Evolutionary conservation across 169 alveolate species (phyloP), one percentile per base, ranked within the genome.

Genomic region (Cryptosporidium sp.): DNA sequence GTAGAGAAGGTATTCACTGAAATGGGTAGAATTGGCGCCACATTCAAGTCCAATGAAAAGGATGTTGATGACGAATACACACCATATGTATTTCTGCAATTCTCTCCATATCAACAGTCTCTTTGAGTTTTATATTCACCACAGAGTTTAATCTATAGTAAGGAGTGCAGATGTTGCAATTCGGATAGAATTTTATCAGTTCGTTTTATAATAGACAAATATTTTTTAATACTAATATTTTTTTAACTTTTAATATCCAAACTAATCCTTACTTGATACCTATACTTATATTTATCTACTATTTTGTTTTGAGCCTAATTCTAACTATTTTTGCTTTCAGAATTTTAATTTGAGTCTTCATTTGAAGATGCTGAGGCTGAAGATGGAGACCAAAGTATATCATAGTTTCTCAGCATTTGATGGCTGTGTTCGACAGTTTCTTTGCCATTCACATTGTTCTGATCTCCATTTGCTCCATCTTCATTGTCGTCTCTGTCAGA

Each of bases 1-100:
- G 91, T 93, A 16, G 92, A 84, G 45, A 75, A 69, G 33, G 92
- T 91, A 0, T 71, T 93, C 70, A 52, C 93, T 14, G 86, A 92
- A 9, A 55, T 68, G 50, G 94, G 95, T 9, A 80, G 75, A 65
- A 39, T 80, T 26, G 89, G 89, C 16, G 67, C 89, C 37, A 62
- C 75, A 21, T 80, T 43, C 10, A 80, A 80, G 51, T 80, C 89
- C 12, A 80, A 29, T 55, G 89, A 80, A 6, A 80, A 80, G 65
- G 89, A 80, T 18, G 61, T 62, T n/a, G 89, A 80, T 26, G 89
- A 80, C 31, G 89, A 80, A n/a, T 80, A 80, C 41, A 80, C 89
- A 9, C 67, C 89, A 48, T 80, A 80, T 80, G 89, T 80, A 37
- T 31, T 80, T 39, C 65, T 80, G 29, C 89, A 59, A 29, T 80